Percentiles rank a stretch among this genome's conserved stretches.
Evolutionary conservation across 2,329 filamentous ascomycete species (phyloP).

Genomic region (Fusarium albidum): DNA sequence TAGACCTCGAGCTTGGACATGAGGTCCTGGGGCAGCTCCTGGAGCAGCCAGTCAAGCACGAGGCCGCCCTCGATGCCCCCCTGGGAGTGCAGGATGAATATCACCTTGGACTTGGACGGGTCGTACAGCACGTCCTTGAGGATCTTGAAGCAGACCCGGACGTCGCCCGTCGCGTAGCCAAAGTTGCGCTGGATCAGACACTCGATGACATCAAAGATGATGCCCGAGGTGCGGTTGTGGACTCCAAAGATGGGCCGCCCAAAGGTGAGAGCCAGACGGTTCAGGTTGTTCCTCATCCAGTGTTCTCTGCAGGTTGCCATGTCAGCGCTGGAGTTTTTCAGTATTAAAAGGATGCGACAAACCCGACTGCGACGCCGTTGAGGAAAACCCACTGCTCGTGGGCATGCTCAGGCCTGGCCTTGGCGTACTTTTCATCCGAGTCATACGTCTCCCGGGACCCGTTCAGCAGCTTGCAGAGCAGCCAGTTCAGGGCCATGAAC

Average conservation of each 20-base stretch:
- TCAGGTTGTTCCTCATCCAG: slow-evolving; percentile 75
- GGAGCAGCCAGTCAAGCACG: slow-evolving; percentile 79
- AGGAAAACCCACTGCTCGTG: slow-evolving; percentile 83
- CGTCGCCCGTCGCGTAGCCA: slow-evolving; percentile 73
- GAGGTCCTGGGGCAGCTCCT: slow-evolving; percentile 72
- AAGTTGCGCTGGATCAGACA: slow-evolving; percentile 81
- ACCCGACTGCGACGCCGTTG: slow-evolving; percentile 75
- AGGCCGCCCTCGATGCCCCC: slow-evolving; percentile 78
- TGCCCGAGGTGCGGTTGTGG: slow-evolving; percentile 78
- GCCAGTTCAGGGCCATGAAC: slow-evolving; percentile 60
- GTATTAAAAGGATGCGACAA: slow-evolving; percentile 41
- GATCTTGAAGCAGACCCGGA: slow-evolving; percentile 67
- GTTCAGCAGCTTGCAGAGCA: slow-evolving; percentile 61
- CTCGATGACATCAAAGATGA: slow-evolving; percentile 80
- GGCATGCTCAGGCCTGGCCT: slow-evolving; percentile 56
- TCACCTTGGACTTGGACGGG: slow-evolving; percentile 69
- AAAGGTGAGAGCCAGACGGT: slow-evolving; percentile 77
- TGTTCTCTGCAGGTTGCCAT: slow-evolving; percentile 58
- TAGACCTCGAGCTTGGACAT: slow-evolving; percentile 77
- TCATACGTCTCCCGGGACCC: slow-evolving; percentile 57
- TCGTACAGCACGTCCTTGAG: slow-evolving; percentile 72
- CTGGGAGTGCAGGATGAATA: slow-evolving; percentile 80
- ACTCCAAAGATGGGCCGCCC: slow-evolving; percentile 75
- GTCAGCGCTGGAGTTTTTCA: slow-evolving; percentile 1
- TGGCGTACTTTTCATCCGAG: slow-evolving; percentile 62